Evolutionary conservation across 768 basidiomycete genomes (phyloP).

Genomic region (Ramaria sp.): DNA sequence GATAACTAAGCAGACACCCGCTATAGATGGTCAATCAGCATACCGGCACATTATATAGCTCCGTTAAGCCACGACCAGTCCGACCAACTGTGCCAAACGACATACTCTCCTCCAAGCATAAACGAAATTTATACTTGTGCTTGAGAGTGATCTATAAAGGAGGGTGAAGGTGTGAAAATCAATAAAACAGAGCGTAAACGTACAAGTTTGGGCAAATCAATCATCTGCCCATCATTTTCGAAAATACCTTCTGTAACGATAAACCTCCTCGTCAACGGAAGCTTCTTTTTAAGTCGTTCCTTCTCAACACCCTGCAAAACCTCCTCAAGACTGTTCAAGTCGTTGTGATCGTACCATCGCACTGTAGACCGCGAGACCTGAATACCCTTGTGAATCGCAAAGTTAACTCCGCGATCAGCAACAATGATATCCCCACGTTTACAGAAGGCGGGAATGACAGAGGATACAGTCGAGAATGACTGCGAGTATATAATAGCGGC

Average conservation of each 20-base stretch:
- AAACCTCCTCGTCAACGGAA: constrained; percentile 79
- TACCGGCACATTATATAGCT: constrained; percentile 88
- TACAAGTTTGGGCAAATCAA: constrained; percentile 86
- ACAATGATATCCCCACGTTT: constrained; percentile 97
- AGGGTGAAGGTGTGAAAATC: background rate
- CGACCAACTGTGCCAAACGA: constrained; percentile 91
- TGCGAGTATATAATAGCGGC: constrained; percentile 89
- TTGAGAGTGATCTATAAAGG: constrained; percentile 77
- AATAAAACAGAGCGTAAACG: constrained; percentile 22
- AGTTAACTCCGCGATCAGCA: constrained; percentile 94
- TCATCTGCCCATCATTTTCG: constrained; percentile 87
- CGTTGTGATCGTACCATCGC: constrained; percentile 95
- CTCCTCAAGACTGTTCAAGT: constrained; percentile 82
- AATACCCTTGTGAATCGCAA: constrained; percentile 92
- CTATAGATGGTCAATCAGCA: constrained; percentile 17
- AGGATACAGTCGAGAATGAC: constrained; percentile 82
- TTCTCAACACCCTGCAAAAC: constrained; percentile 76
- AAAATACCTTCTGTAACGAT: constrained; percentile 97
- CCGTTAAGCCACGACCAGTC: constrained; percentile 91
- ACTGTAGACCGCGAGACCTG: constrained; percentile 87
- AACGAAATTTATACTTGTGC: constrained; percentile 87
- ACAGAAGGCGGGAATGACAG: constrained; percentile 94
- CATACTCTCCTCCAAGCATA: constrained; percentile 88
- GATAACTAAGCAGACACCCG: background rate
- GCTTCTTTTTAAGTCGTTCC: constrained; percentile 75